Evolutionary conservation across 768 basidiomycete species (phyloP), one percentile per base, ranked within the genome.

Genomic region (Boletus insuetus): DNA sequence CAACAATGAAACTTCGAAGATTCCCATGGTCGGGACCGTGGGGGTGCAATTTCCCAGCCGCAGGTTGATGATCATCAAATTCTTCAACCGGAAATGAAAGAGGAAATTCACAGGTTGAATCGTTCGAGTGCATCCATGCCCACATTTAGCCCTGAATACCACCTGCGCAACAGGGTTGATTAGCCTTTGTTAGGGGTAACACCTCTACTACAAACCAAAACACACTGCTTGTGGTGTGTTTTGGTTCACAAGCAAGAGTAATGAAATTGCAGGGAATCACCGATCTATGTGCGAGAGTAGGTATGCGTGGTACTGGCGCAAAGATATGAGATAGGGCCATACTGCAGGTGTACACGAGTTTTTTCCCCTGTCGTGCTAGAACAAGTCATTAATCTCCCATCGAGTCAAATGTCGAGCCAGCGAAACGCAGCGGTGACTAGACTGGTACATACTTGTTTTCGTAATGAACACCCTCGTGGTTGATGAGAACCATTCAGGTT

Each of bases 81-180:
- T 39, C 12, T 44, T 47, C 39, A 31, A 14, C 39, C 35, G 41
- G 53, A 65, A 51, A 59, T 56, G 53, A 55, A 40, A 41, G 39
- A 32, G 29, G 34, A n/a, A 47, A 45, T 45, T 50, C 24, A 47
- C 52, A 47, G 14, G 31, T 31, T 38, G 11, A 29, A 46, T 41
- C 35, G 17, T 39, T 42, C 38, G 24, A 22, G 41, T 8, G 40
- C 19, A 12, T 37, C 32, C 24, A 26, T 51, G 39, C 35, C 44
- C 35, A 34, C 16, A 20, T 29, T 38, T 37, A 10, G 29, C 31
- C 13, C 14, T 49, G 34, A 49, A 48, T 24, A 13, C 10, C 26
- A 14, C 17, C 5, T 19, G 47, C 41, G 38, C 8, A 44, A 11
- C 17, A 20, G 4, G 14, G 20, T 42, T 6, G 19, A 22, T 29